These are phyloP conservation scores for Aspergillus ellipticus DNA, from an alignment of 495 filamentous ascomycete genomes.

Conservation along the genomic window DNA sequence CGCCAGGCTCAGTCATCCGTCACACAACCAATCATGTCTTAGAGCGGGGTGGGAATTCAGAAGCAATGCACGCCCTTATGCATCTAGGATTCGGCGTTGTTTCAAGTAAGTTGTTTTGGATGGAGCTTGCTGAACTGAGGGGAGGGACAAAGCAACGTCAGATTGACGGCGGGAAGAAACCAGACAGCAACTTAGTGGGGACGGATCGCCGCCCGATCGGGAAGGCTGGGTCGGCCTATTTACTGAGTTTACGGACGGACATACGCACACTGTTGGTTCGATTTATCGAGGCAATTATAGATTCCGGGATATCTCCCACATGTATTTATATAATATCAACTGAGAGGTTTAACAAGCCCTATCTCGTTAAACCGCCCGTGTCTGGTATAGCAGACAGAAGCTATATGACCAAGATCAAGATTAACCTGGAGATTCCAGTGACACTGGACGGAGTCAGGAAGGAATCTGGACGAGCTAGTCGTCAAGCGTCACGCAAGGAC, in stretches of 20 bases:
- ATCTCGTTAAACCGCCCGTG: too few relatives aligned
- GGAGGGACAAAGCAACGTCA: neutral
- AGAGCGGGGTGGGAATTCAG: neutral
- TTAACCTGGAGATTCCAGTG: too few relatives aligned
- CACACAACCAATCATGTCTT: neutral
- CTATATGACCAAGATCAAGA: too few relatives aligned
- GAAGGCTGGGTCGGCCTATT: neutral
- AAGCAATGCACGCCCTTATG: neutral
- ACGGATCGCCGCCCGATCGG: neutral
- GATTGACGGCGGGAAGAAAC: constrained; percentile 2
- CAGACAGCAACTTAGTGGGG: neutral
- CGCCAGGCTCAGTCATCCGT: neutral
- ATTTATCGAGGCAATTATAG: neutral
- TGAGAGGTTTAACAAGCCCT: too few relatives aligned
- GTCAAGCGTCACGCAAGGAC: too few relatives aligned
- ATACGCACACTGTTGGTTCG: neutral
- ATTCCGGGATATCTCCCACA: neutral
- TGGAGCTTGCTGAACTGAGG: neutral
- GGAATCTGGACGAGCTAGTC: too few relatives aligned
- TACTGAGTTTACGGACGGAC: too few relatives aligned
- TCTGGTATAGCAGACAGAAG: too few relatives aligned
- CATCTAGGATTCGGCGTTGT: neutral
- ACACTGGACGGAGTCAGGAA: too few relatives aligned
- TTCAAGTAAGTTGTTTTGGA: neutral
- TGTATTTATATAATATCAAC: too few relatives aligned